Conservation (phyloP, 78 protist genomes). For the Dictyostelium brefeldianum region DNA sequence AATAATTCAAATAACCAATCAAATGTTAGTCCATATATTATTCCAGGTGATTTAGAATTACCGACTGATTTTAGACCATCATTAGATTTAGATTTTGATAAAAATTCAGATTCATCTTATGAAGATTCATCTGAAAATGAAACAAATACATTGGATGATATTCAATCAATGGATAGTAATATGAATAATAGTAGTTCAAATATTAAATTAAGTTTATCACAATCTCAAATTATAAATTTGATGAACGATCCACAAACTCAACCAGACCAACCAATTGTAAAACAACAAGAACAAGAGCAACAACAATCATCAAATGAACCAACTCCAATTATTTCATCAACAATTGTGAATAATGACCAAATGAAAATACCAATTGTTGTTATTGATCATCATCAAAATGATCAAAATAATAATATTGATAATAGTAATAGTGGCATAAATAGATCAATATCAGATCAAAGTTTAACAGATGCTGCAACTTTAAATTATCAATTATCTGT, state of each 20-base stretch:
- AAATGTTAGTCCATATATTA: background rate
- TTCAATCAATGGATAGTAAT: slow-evolving; percentile 34
- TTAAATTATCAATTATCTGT: background rate
- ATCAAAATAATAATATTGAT: background rate
- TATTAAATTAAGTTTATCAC: background rate
- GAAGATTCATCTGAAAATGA: slow-evolving; percentile 31
- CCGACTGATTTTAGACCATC: slow-evolving; percentile 11
- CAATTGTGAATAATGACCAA: background rate
- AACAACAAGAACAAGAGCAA: background rate
- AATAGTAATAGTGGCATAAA: background rate
- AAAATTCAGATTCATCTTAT: slow-evolving; percentile 7
- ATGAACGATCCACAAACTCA: background rate
- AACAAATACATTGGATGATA: slow-evolving; percentile 10
- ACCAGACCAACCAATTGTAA: background rate
- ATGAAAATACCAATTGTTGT: background rate
- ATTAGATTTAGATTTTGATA: slow-evolving; percentile 39
- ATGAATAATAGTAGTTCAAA: background rate
- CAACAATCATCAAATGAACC: background rate
- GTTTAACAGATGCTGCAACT: slow-evolving; percentile 14
- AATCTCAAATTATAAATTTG: background rate
- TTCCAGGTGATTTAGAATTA: slow-evolving; percentile 22
- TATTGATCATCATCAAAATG: background rate
- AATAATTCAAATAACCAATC: background rate
- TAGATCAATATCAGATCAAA: slow-evolving; percentile 35
- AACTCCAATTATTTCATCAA: slow-evolving; percentile 1